Conservation (phyloP, 345 rosid species). For the Salix suchowensis region DNA sequence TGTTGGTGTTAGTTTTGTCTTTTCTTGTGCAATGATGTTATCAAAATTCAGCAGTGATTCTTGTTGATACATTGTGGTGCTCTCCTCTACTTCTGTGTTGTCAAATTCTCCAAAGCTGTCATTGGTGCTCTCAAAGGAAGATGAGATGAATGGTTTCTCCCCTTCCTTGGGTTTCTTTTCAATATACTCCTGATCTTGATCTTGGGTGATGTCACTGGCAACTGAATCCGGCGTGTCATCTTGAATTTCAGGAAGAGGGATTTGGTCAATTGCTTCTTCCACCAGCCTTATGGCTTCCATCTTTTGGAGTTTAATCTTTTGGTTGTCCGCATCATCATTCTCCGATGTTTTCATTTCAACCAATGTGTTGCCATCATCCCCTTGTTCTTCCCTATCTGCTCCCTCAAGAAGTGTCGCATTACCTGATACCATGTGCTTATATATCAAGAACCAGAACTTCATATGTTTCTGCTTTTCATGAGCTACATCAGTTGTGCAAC, state of each 20-base stretch:
- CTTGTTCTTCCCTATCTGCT: not conserved
- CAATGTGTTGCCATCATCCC: slow-evolving; percentile 11
- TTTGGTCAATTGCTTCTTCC: slow-evolving; percentile 82
- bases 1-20: slow-evolving; percentile 7
- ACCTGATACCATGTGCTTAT: slow-evolving; percentile 30
- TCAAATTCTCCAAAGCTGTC: slow-evolving; percentile 22
- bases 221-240: slow-evolving; percentile 49
- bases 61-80: not conserved
- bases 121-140: slow-evolving; percentile 11
- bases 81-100: slow-evolving; percentile 16
- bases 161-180: slow-evolving; percentile 12
- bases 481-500: slow-evolving; percentile 14
- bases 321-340: slow-evolving; percentile 23
- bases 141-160: slow-evolving; percentile 12
- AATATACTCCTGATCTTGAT: slow-evolving; percentile 18
- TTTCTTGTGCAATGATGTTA: not conserved
- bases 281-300: slow-evolving; percentile 75
- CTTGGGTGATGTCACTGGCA: slow-evolving; percentile 26
- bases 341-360: not conserved
- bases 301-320: slow-evolving; percentile 35
- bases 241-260: slow-evolving; percentile 55
- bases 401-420: slow-evolving; percentile 7
- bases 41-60: slow-evolving; percentile 11
- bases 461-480: slow-evolving; percentile 48
- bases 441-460: slow-evolving; percentile 27